phyloP scores from a whole-genome alignment of 2,329 filamentous ascomycete species.

The Trichoderma oligosporum region DNA sequence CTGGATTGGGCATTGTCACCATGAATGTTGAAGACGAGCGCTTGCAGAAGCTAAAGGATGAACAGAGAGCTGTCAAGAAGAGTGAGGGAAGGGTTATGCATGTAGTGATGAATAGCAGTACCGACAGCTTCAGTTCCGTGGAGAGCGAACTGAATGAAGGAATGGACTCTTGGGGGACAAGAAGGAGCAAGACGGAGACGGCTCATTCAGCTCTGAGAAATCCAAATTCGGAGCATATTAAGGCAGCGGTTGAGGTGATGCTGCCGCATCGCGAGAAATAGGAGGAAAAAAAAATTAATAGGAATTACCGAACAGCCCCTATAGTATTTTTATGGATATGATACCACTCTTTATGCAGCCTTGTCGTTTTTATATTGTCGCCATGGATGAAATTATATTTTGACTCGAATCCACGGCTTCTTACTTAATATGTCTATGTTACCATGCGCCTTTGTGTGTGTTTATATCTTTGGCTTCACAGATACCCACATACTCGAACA shows the following conservation, averaged over 20 bases:
- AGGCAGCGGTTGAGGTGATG: constrained; percentile 32
- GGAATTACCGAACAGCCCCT: background rate
- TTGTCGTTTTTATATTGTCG: background rate
- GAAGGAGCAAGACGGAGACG: constrained; percentile 49
- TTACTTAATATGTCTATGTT: background rate
- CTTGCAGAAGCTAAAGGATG: constrained; percentile 69
- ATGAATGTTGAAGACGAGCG: constrained; percentile 76
- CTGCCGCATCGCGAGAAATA: constrained; percentile 26
- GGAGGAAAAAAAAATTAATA: background rate
- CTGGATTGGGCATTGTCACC: constrained; percentile 68
- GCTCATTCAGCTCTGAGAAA: constrained; percentile 51
- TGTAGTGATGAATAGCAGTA: constrained; percentile 56
- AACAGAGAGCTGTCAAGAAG: constrained; percentile 73
- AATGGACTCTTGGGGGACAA: constrained; percentile 38
- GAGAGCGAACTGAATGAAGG: constrained; percentile 50
- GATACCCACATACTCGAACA: constrained; percentile 35
- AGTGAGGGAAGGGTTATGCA: constrained; percentile 48
- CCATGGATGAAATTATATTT: background rate
- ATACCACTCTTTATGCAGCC: constrained; percentile 16
- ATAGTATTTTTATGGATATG: constrained; percentile 16
- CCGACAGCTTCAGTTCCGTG: constrained; percentile 50
- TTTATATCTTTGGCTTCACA: constrained; percentile 30
- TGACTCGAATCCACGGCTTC: background rate
- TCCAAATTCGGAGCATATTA: constrained; percentile 38
- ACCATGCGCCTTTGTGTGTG: background rate